Base-by-base conservation (phyloP, 129 eudicot species). In the Centella asiatica region DNA sequence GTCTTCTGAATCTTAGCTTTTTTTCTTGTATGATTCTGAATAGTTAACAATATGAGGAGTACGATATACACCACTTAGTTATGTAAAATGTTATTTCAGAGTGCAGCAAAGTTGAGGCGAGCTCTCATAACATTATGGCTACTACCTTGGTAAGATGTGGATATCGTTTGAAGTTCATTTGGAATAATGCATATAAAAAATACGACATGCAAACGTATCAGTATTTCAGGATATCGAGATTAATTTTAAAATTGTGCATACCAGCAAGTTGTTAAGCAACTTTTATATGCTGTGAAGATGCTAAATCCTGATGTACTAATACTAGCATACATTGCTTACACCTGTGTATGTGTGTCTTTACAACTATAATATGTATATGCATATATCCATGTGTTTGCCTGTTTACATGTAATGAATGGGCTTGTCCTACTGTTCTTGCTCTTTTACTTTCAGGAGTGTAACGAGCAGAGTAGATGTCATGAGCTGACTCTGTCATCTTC, bases 401-500 rank as follows among this genome's bases (percentile, higher is more conserved):
- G n/a, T n/a, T n/a, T n/a, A n/a, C n/a, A n/a, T n/a, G n/a, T n/a
- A n/a, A n/a, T n/a, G n/a, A n/a, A n/a, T n/a, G n/a, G n/a, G n/a
- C n/a, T n/a, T n/a, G n/a, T n/a, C n/a, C n/a, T n/a, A n/a, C n/a
- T n/a, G n/a, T 19, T 15, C 12, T 53, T 29, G 9, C 59, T 57
- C 60, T 60, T 60, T 67, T 11, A 56, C 32, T 40, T 64, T 36
- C 56, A 74, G 83, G 76, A 71, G 46, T 50, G 33, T 54, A 45
- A 53, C 23, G 72, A 75, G 62, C 63, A 49, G 50, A 47, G 20
- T 37, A 67, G 64, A 39, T 57, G 72, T 32, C 61, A 47, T 24
- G 64, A 76, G 52, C 65, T 64, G 70, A 82, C 71, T 26, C 48
- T 44, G 37, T 66, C 87, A 29, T 76, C 95, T 32, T 68, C 82